phyloP scores from a whole-genome alignment of 2,329 filamentous ascomycete genomes.

The Aspergillus amoenus region DNA sequence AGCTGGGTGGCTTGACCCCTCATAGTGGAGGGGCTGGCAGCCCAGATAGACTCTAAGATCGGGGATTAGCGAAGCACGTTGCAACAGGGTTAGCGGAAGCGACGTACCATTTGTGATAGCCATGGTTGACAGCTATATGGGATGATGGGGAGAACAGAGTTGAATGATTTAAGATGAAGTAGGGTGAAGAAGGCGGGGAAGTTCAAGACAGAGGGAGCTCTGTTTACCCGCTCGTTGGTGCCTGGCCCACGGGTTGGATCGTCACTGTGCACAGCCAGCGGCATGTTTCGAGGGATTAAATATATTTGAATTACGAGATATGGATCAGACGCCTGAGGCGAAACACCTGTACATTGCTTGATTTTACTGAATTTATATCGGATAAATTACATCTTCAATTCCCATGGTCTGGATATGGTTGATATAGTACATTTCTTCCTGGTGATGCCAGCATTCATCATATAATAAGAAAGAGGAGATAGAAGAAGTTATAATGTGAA shows the following conservation, averaged over 20 bases:
- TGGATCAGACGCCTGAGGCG: not conserved
- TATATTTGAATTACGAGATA: not conserved
- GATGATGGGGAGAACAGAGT: not conserved
- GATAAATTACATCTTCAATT: conserved; percentile 6
- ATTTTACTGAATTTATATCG: not conserved
- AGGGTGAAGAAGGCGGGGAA: conserved; percentile 4
- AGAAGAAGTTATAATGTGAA: not conserved
- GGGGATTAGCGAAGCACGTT: conserved; percentile 4
- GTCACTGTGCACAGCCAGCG: not conserved
- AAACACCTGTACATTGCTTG: not conserved
- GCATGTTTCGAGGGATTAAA: not conserved
- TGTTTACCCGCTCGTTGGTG: conserved; percentile 7
- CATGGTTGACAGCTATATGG: conserved; percentile 31
- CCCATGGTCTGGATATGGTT: not conserved
- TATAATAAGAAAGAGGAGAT: conserved; percentile 3
- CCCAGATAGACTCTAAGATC: conserved; percentile 68
- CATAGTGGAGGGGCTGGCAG: conserved; percentile 77
- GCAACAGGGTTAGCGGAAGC: not conserved
- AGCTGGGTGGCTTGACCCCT: conserved; percentile 87
- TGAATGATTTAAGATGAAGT: conserved; percentile 6
- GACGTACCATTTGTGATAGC: conserved; percentile 45
- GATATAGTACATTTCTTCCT: conserved; percentile 11
- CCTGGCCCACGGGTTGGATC: conserved; percentile 3
- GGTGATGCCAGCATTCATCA: conserved; percentile 10
- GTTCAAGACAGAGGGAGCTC: not conserved